Conservation (phyloP, 2,329 filamentous ascomycete genomes). For the Ramularia endophylla region DNA sequence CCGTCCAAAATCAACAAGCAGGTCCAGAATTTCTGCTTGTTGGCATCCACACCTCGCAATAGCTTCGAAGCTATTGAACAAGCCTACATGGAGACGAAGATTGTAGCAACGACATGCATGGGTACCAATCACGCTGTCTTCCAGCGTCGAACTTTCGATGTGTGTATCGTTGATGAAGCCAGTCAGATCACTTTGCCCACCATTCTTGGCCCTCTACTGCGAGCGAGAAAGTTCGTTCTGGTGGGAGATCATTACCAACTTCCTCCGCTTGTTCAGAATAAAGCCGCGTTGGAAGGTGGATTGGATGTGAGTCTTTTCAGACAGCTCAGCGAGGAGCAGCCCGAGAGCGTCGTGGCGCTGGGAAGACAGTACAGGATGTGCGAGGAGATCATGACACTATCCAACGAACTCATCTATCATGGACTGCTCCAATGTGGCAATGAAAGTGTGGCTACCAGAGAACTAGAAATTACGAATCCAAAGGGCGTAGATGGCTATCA, state of each 20-base stretch:
- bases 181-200: slow-evolving; percentile 96
- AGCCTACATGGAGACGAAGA: slow-evolving; percentile 76
- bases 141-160: slow-evolving; percentile 84
- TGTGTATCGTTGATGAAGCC: slow-evolving; percentile 97
- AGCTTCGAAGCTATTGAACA: slow-evolving; percentile 77
- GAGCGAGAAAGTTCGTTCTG: slow-evolving; percentile 87
- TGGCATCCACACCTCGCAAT: slow-evolving; percentile 67
- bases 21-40: slow-evolving; percentile 75
- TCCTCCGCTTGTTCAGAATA: slow-evolving; percentile 88
- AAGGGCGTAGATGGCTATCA: slow-evolving; percentile 23
- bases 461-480: slow-evolving; percentile 57
- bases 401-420: slow-evolving; percentile 89
- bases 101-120: slow-evolving; percentile 93
- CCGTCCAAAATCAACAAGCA: slow-evolving; percentile 81
- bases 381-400: slow-evolving; percentile 90
- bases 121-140: slow-evolving; percentile 88
- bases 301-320: slow-evolving; percentile 94
- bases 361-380: slow-evolving; percentile 99
- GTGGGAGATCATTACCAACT: slow-evolving; percentile 97
- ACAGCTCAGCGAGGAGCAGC: slow-evolving; percentile 81
- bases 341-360: slow-evolving; percentile 79
- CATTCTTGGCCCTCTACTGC: slow-evolving; percentile 86
- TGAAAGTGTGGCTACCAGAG: slow-evolving; percentile 62
- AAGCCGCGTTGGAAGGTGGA: slow-evolving; percentile 76
- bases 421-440: slow-evolving; percentile 86